Evolutionary conservation across 345 rosid genomes (phyloP).

Genomic region (Cochlearia excelsa): DNA sequence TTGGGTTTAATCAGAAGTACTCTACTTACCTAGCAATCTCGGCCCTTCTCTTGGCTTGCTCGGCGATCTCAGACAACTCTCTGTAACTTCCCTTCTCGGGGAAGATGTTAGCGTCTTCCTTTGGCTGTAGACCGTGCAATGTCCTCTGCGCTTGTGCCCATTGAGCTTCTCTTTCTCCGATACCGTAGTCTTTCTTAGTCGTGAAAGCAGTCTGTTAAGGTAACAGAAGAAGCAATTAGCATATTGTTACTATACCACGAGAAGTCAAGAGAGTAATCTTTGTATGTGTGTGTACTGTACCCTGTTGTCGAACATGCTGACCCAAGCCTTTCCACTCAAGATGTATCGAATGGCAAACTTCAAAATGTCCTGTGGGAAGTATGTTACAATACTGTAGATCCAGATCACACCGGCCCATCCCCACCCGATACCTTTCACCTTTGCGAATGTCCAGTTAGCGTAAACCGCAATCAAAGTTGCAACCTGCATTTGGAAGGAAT

Average conservation of each 20-base stretch:
- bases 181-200: conserved; percentile 84
- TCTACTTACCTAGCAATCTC: conserved; percentile 83
- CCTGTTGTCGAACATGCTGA: conserved; percentile 73
- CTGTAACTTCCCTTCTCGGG: conserved; percentile 63
- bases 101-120: conserved; percentile 51
- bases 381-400: conserved; percentile 74
- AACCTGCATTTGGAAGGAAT: conserved; percentile 41
- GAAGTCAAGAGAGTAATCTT: background rate
- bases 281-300: conserved; percentile 34
- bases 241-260: conserved; percentile 1
- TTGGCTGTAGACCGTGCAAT: conserved; percentile 76
- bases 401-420: conserved; percentile 81
- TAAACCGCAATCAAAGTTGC: conserved; percentile 61
- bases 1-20: background rate
- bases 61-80: conserved; percentile 93
- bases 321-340: conserved; percentile 90
- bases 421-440: conserved; percentile 54
- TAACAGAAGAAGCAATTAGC: conserved; percentile 22
- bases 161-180: conserved; percentile 90
- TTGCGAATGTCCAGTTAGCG: conserved; percentile 53
- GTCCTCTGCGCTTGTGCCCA: conserved; percentile 91
- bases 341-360: conserved; percentile 84
- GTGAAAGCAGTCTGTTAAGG: conserved; percentile 73
- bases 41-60: conserved; percentile 95
- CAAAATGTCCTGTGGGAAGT: conserved; percentile 72